phyloP scores from a whole-genome alignment of 2,329 filamentous ascomycete species.

The Xylariaceae sp. region DNA sequence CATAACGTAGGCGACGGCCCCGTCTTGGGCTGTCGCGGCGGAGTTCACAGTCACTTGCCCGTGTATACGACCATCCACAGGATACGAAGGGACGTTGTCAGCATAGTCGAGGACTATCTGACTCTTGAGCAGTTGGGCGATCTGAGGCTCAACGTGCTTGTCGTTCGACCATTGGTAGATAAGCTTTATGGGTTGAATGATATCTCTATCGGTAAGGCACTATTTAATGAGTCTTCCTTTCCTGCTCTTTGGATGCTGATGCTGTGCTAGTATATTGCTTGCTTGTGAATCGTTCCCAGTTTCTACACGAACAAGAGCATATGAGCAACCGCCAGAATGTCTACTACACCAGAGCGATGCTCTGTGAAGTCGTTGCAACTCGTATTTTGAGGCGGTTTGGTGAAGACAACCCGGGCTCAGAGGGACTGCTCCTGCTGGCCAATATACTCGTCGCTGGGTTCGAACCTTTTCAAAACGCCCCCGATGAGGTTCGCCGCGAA shows the following conservation, averaged over 20 bases:
- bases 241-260: constrained; percentile 5
- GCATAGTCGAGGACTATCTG: constrained; percentile 59
- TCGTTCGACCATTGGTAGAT: constrained; percentile 78
- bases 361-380: constrained; percentile 77
- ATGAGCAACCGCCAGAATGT: constrained; percentile 77
- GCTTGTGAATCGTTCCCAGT: constrained; percentile 76
- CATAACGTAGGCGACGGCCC: constrained; percentile 38
- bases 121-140: constrained; percentile 74
- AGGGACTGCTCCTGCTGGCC: constrained; percentile 68
- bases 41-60: constrained; percentile 60
- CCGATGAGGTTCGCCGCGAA: constrained; percentile 59
- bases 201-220: constrained; percentile 63
- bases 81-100: constrained; percentile 60
- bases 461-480: constrained; percentile 80
- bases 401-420: constrained; percentile 67
- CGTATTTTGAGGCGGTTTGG: constrained; percentile 74
- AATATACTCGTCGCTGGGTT: constrained; percentile 81
- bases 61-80: constrained; percentile 77
- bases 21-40: constrained; percentile 51
- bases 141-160: constrained; percentile 74
- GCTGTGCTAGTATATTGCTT: constrained; percentile 67
- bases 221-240: not conserved
- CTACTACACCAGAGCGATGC: constrained; percentile 68
- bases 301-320: constrained; percentile 71
- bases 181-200: constrained; percentile 75